Conservation (phyloP, 75 land plant species). For the Picea glauca region DNA sequence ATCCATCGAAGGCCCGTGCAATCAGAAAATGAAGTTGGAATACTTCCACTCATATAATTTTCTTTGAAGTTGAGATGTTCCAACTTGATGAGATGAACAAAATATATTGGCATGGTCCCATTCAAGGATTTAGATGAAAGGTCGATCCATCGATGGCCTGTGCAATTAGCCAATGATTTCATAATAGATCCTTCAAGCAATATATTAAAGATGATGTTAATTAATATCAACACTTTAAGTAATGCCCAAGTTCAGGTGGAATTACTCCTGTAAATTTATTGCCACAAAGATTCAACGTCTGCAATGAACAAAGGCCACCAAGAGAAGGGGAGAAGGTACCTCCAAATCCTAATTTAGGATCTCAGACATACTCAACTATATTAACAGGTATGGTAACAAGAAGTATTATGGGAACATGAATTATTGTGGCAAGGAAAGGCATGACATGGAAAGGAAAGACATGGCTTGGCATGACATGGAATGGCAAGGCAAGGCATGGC, state of each 20-base stretch:
- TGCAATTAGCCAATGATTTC: constrained; percentile 17
- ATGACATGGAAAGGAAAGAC: too few relatives aligned
- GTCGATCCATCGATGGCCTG: constrained; percentile 24
- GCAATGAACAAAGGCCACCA: constrained; percentile 18
- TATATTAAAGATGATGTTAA: constrained; percentile 25
- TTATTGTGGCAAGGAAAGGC: too few relatives aligned
- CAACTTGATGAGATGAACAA: constrained; percentile 19
- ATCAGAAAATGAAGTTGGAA: constrained; percentile 22
- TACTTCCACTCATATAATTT: constrained; percentile 16
- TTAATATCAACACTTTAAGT: constrained; percentile 20
- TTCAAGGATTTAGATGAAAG: constrained; percentile 24
- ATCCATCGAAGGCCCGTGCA: constrained; percentile 29
- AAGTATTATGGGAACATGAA: too few relatives aligned
- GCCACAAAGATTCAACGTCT: constrained; percentile 17
- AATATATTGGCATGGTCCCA: constrained; percentile 17
- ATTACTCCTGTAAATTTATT: constrained; percentile 31
- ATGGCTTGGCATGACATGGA: too few relatives aligned
- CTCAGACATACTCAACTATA: too few relatives aligned
- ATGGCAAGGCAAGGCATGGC: too few relatives aligned
- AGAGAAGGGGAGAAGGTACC: constrained; percentile 28
- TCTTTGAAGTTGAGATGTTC: constrained; percentile 19
- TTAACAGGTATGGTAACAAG: too few relatives aligned
- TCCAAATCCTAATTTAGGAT: too few relatives aligned
- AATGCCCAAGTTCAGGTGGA: constrained; percentile 28
- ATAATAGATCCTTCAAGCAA: constrained; percentile 28